A percentile compares a stretch with the other conserved stretches of the same genome.
Conservation (phyloP, 108 stramenopile genomes). For the Pseudonitzschia pungens region DNA sequence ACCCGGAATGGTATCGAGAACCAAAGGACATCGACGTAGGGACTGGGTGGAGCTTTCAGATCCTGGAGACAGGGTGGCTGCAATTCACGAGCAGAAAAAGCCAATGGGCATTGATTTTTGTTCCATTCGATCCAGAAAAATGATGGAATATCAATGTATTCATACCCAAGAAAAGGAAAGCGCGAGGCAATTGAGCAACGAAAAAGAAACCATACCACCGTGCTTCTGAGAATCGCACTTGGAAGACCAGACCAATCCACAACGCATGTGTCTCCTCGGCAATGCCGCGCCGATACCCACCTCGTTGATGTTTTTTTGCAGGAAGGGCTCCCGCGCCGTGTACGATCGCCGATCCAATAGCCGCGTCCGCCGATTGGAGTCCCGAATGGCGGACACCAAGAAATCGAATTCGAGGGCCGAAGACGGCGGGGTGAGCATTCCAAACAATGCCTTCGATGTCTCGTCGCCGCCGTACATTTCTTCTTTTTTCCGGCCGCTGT, state of each 20-base stretch:
- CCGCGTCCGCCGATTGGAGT: conserved; percentile 13
- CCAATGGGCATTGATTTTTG: too few relatives aligned
- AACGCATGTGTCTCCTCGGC: too few relatives aligned
- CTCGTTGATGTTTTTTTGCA: conserved; percentile 2
- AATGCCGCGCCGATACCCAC: too few relatives aligned
- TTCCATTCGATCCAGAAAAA: background rate
- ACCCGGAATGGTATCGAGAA: conserved; percentile 26
- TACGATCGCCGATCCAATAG: conserved; percentile 18
- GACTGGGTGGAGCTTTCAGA: conserved; percentile 22
- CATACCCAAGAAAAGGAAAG: background rate
- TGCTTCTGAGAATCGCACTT: too few relatives aligned
- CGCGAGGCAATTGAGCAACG: background rate
- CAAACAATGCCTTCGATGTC: background rate
- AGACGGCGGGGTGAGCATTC: background rate
- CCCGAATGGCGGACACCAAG: background rate
- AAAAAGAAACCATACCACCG: too few relatives aligned
- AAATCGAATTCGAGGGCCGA: conserved; percentile 5
- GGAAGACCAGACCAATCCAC: too few relatives aligned
- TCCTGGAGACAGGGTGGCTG: conserved; percentile 29
- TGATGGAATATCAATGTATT: too few relatives aligned
- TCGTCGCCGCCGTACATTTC: background rate
- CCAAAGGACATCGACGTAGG: conserved; percentile 30
- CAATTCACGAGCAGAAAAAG: background rate
- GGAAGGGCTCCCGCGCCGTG: conserved; percentile 19
- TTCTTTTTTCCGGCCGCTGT: background rate